These are phyloP conservation scores for Calendula officinalis DNA, from an alignment of 129 eudicot species.

Conservation along the genomic window DNA sequence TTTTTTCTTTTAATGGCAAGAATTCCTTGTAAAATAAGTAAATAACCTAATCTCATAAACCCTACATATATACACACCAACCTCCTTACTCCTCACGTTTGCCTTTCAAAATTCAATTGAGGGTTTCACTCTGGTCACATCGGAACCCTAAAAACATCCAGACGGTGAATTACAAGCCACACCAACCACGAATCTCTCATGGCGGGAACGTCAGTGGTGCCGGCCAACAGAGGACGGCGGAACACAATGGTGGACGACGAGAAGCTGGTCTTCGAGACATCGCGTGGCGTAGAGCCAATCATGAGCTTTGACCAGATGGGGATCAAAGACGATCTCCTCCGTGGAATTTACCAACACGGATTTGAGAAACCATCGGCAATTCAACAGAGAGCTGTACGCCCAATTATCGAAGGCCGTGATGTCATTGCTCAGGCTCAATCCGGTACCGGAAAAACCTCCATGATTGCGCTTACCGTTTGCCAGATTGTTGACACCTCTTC, in stretches of 20 bases:
- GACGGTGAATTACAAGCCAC: constrained; percentile 3
- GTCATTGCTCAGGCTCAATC: constrained; percentile 95
- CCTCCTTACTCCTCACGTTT: background rate
- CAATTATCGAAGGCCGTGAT: constrained; percentile 76
- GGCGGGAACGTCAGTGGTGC: constrained; percentile 53
- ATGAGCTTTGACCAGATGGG: constrained; percentile 94
- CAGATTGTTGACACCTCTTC: constrained; percentile 84
- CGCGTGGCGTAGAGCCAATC: constrained; percentile 80
- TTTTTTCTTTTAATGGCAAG: too few relatives aligned
- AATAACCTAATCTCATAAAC: constrained; percentile 19
- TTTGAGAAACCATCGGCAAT: constrained; percentile 95
- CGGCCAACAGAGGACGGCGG: constrained; percentile 64
- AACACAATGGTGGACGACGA: constrained; percentile 67
- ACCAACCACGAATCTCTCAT: constrained; percentile 11
- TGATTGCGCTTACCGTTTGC: constrained; percentile 89
- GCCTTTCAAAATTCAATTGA: constrained; percentile 1
- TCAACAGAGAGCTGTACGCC: constrained; percentile 82
- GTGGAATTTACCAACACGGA: constrained; percentile 86
- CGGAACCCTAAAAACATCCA: constrained; percentile 26
- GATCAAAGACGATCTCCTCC: constrained; percentile 79
- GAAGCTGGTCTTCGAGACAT: constrained; percentile 74
- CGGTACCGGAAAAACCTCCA: constrained; percentile 90
- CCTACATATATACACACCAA: constrained; percentile 10
- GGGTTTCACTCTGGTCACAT: constrained; percentile 9
- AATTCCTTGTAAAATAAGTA: too few relatives aligned